phyloP scores from a whole-genome alignment of 2,329 filamentous ascomycete genomes.

The Bipolaris zeicola region DNA sequence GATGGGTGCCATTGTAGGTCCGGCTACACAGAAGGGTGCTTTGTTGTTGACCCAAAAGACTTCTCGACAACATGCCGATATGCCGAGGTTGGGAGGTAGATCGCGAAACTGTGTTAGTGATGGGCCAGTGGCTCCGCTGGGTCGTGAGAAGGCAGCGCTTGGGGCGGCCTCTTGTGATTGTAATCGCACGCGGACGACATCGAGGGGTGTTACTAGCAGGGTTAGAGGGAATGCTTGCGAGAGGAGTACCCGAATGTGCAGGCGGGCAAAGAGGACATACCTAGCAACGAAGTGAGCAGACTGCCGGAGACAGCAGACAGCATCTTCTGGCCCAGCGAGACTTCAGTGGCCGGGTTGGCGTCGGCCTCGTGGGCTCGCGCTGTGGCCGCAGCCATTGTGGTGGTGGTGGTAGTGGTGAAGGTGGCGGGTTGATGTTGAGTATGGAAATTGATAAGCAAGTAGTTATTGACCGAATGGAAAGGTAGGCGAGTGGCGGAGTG shows the following conservation, averaged over 20 bases:
- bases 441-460: too few relatives aligned
- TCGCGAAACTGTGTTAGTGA: slow-evolving; percentile 61
- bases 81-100: slow-evolving; percentile 82
- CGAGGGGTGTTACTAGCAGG: slow-evolving; percentile 77
- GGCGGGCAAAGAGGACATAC: slow-evolving; percentile 5
- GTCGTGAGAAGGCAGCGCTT: slow-evolving; percentile 59
- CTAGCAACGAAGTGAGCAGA: slow-evolving; percentile 80
- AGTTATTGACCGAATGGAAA: neutral
- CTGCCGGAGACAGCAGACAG: slow-evolving; percentile 90
- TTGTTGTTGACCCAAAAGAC: slow-evolving; percentile 95
- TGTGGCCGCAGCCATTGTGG: slow-evolving; percentile 40
- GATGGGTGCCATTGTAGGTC: slow-evolving; percentile 55
- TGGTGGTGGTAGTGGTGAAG: slow-evolving; percentile 6
- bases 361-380: slow-evolving; percentile 50
- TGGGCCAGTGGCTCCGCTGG: slow-evolving; percentile 33
- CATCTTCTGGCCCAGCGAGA: slow-evolving; percentile 90
- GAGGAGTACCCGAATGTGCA: neutral
- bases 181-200: slow-evolving; percentile 92
- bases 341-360: slow-evolving; percentile 60
- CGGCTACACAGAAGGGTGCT: slow-evolving; percentile 78
- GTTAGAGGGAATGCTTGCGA: slow-evolving; percentile 12
- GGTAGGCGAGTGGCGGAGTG: neutral
- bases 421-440: neutral
- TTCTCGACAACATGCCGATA: slow-evolving; percentile 93
- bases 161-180: slow-evolving; percentile 76